Base-by-base conservation (phyloP, 2,329 filamentous ascomycete genomes). In the Colletotrichum eleusines region DNA sequence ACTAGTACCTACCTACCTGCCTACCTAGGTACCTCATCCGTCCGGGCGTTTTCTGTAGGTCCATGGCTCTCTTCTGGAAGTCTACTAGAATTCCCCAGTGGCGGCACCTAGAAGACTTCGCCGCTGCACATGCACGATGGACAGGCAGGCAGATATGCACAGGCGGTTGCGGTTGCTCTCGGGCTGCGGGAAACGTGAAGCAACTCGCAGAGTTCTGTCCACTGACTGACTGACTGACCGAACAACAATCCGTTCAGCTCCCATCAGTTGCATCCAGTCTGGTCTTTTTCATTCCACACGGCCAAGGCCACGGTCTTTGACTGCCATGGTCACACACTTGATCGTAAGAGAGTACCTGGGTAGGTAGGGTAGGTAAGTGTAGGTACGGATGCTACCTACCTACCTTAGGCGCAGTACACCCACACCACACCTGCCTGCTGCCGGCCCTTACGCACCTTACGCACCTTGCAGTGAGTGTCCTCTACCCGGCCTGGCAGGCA, bases 51-150 rank as follows among this genome's bases (percentile, higher is more conserved):
- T n/a, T 35, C 40, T 33, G 35, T n/a, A 48, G 16, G 11, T 63
- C 40, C 40, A 18, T 40, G n/a, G n/a, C n/a, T 28, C 35, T 28
- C 44, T 69, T 69, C 66, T 64, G 53, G 66, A 65, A 65, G 51
- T 58, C 26, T 69, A 23, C 54, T 54, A 31, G 53, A n/a, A 64
- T 28, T 28, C 23, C 40, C 33, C 55, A 9, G 60, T 33, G 35
- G 38, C 26, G n/a, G 57, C 57, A 63, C 11, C 58, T 57, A 51
- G 51, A 61, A 46, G 20, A 23, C 44, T 50, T 50, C 8, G 20
- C 40, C 33, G 18, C 57, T 38, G 57, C 57, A 53, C 48, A 44
- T 44, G 35, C 26, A 46, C 38, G 42, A 51, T 38, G 66, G 28
- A 58, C n/a, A 35, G 20, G 16, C 57, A 38, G 3, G 12, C 7